Evolutionary conservation across 768 basidiomycete genomes (phyloP).

Genomic region (Lentinula guzmanii): DNA sequence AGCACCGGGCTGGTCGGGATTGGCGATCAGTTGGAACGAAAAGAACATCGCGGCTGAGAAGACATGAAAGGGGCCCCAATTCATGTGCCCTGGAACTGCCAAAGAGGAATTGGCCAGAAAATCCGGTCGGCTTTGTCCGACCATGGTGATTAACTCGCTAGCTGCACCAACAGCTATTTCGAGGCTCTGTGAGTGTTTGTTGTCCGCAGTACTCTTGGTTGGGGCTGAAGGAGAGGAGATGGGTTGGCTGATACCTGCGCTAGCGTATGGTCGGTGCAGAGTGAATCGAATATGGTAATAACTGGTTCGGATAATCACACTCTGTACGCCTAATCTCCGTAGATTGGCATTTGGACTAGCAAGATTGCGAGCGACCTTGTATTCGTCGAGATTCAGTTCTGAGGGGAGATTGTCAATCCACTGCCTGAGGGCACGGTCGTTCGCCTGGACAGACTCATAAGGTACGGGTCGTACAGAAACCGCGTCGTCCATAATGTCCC

Average conservation of each 20-base stretch:
- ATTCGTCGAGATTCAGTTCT: constrained; percentile 75
- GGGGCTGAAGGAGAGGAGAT: constrained; percentile 26
- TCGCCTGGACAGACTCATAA: constrained; percentile 65
- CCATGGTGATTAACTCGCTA: constrained; percentile 72
- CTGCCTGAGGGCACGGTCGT: constrained; percentile 63
- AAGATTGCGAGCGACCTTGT: constrained; percentile 63
- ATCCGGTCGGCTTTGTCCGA: constrained; percentile 70
- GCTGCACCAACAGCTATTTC: constrained; percentile 74
- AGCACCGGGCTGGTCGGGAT: constrained; percentile 75
- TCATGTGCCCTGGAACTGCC: constrained; percentile 77
- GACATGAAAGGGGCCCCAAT: constrained; percentile 78
- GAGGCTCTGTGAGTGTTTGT: constrained; percentile 46
- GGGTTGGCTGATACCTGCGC: constrained; percentile 12
- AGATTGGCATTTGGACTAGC: constrained; percentile 54
- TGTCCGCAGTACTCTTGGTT: constrained; percentile 23
- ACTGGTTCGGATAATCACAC: constrained; percentile 71
- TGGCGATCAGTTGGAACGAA: constrained; percentile 80
- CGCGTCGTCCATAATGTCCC: constrained; percentile 82
- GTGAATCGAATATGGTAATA: constrained; percentile 83
- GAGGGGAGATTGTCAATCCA: constrained; percentile 76
- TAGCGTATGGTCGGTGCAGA: constrained; percentile 74
- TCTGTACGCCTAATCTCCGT: constrained; percentile 72
- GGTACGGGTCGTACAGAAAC: constrained; percentile 76
- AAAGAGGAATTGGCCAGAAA: constrained; percentile 63
- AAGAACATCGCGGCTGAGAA: constrained; percentile 89